Percentiles rank a stretch among this genome's conserved stretches.
Conservation (phyloP, 805 yeast genomes). For the Wickerhamiella slavikovae region DNA sequence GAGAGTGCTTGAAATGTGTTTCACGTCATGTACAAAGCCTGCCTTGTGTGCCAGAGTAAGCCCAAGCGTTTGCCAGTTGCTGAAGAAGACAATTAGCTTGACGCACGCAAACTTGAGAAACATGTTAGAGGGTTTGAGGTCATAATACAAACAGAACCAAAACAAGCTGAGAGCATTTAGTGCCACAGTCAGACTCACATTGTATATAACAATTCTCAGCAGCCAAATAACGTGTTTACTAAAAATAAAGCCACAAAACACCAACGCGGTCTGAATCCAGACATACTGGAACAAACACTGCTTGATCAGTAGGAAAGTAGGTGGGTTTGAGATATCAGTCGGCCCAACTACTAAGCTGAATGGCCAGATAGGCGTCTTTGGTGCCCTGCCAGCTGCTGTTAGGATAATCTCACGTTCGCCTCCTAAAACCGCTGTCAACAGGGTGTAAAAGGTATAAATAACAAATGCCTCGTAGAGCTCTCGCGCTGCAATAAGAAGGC, state of each 20-base stretch:
- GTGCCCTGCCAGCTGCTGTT: constrained; percentile 46
- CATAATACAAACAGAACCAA: constrained; percentile 76
- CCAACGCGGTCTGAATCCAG: constrained; percentile 79
- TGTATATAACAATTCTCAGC: constrained; percentile 53
- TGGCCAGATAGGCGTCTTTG: constrained; percentile 43
- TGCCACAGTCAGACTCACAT: constrained; percentile 60
- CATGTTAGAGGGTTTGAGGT: constrained; percentile 62
- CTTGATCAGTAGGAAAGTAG: constrained; percentile 53
- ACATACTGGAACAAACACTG: constrained; percentile 83
- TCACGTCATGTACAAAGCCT: constrained; percentile 14
- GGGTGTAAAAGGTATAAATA: constrained; percentile 75
- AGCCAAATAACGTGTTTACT: constrained; percentile 25
- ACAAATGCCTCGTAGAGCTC: constrained; percentile 94
- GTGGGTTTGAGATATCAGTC: constrained; percentile 74
- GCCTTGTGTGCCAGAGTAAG: constrained; percentile 23
- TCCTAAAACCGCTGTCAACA: constrained; percentile 66
- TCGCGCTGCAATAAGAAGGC: constrained; percentile 25
- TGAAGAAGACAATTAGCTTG: constrained; percentile 82
- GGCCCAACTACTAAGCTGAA: constrained; percentile 22
- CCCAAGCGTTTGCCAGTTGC: constrained; percentile 87
- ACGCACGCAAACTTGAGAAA: constrained; percentile 87
- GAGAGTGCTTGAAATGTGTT: constrained; percentile 52
- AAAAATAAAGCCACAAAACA: constrained; percentile 13
- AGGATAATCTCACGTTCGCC: constrained; percentile 80
- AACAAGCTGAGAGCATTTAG: constrained; percentile 71